Conservation (phyloP, 139 green algal species). For the Tetradesmus lagerheimii region DNA sequence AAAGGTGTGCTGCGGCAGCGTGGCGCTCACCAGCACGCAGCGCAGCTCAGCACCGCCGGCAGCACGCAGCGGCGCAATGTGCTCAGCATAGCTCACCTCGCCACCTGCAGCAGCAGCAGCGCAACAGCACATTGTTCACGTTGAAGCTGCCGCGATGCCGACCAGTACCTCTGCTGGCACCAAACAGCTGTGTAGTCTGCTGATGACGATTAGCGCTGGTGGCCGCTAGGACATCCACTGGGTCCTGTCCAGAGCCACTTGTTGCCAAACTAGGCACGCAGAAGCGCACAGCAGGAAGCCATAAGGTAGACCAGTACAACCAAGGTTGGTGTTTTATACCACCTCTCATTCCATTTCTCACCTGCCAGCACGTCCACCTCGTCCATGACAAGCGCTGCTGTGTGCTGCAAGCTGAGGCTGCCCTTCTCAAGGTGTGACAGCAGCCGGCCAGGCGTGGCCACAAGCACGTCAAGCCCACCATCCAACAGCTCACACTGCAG, state of each 20-base stretch:
- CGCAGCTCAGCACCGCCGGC: constrained; percentile 46
- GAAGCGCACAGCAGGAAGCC: too few relatives aligned
- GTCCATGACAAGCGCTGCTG: constrained; percentile 82
- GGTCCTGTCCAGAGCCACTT: too few relatives aligned
- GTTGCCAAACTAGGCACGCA: too few relatives aligned
- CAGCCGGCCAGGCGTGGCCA: constrained; percentile 85
- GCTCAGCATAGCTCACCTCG: constrained; percentile 67
- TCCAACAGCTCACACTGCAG: constrained; percentile 51
- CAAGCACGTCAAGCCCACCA: constrained; percentile 84
- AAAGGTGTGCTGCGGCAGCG: constrained; percentile 80
- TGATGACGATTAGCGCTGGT: too few relatives aligned
- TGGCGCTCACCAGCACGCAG: constrained; percentile 66
- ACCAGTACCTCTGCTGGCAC: too few relatives aligned
- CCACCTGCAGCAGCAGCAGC: constrained; percentile 57
- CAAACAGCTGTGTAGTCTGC: too few relatives aligned
- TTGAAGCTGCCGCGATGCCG: too few relatives aligned
- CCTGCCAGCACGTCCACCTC: constrained; percentile 93
- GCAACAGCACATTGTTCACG: too few relatives aligned
- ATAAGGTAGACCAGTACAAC: too few relatives aligned
- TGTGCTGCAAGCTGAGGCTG: constrained; percentile 64
- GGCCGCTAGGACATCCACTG: too few relatives aligned
- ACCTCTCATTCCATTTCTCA: constrained; percentile 22
- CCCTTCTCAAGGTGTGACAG: constrained; percentile 65
- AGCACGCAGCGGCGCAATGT: constrained; percentile 72
- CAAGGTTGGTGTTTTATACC: not conserved